phyloP scores from a whole-genome alignment of 2,329 filamentous ascomycete species.

The Colletotrichum brevisporum region DNA sequence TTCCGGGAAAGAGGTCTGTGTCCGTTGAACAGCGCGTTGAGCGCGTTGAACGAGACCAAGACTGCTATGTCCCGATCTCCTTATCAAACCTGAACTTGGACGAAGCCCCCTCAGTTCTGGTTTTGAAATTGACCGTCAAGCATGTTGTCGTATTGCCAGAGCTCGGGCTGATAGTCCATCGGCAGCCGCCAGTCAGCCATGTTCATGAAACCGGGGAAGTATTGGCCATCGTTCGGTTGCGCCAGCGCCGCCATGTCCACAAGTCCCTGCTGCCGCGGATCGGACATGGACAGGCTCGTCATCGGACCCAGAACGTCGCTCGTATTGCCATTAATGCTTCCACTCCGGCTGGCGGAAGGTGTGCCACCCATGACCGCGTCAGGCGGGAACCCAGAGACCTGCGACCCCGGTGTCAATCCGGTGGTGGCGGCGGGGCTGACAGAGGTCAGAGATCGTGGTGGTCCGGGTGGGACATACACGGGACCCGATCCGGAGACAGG shows the following conservation, averaged over 20 bases:
- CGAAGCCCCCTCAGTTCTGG: constrained; percentile 7
- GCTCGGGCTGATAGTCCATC: constrained; percentile 36
- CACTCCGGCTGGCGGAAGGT: constrained; percentile 1
- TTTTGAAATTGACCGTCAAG: constrained; percentile 6
- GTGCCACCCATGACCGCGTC: constrained; percentile 1
- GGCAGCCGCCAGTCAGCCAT: constrained; percentile 35
- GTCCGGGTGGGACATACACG: background rate
- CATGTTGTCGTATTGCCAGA: constrained; percentile 30
- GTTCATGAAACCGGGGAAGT: constrained; percentile 25
- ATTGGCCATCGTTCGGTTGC: constrained; percentile 2
- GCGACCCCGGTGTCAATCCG: background rate
- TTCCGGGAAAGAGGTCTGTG: background rate
- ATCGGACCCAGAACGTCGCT: constrained; percentile 18
- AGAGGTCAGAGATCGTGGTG: background rate
- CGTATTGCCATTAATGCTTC: constrained; percentile 10
- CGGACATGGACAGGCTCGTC: constrained; percentile 33
- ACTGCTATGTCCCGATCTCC: background rate
- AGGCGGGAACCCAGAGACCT: background rate
- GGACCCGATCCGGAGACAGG: constrained; percentile 7
- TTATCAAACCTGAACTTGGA: background rate
- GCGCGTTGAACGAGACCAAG: constrained; percentile 15
- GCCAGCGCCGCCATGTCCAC: background rate
- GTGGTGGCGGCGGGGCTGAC: background rate
- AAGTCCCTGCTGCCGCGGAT: constrained; percentile 19
- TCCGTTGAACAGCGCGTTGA: background rate